These are phyloP conservation scores for Cicer judaicum DNA, from an alignment of 306 rosid genomes.

Conservation along the genomic window DNA sequence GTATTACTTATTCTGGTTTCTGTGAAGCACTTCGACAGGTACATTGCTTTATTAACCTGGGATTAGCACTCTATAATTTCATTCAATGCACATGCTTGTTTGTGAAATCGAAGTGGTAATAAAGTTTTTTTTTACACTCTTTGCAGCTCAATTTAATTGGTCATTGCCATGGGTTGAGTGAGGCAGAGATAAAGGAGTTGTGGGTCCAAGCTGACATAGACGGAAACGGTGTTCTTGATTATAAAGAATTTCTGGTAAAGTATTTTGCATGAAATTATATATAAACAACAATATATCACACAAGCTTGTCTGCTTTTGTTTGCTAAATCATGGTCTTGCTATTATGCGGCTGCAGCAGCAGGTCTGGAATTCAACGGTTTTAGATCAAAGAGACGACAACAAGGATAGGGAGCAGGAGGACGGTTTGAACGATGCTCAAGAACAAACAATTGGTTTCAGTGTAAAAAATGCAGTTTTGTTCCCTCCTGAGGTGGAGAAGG, in stretches of 20 bases:
- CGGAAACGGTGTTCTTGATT: constrained; percentile 69
- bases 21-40: constrained; percentile 81
- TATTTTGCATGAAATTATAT: constrained; percentile 18
- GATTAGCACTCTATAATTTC: constrained; percentile 3
- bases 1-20: constrained; percentile 69
- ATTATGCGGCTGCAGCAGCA: constrained; percentile 65
- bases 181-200: constrained; percentile 68
- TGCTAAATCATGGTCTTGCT: constrained; percentile 30
- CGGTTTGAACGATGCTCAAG: constrained; percentile 51
- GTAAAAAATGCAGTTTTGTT: constrained; percentile 82
- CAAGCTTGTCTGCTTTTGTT: constrained; percentile 8
- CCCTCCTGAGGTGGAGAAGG: constrained; percentile 94
- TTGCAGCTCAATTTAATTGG: constrained; percentile 77
- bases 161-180: constrained; percentile 68
- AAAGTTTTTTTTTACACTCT: background rate
- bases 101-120: constrained; percentile 25
- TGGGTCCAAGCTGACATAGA: constrained; percentile 75
- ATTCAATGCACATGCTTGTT: background rate
- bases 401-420: constrained; percentile 43
- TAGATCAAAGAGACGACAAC: constrained; percentile 56
- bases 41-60: constrained; percentile 18
- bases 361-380: constrained; percentile 70
- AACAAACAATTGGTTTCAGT: constrained; percentile 75
- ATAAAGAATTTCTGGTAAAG: constrained; percentile 69
- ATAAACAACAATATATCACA: constrained; percentile 17